phyloP scores from a whole-genome alignment of 129 eudicot genomes.

The Flaveria robusta region DNA sequence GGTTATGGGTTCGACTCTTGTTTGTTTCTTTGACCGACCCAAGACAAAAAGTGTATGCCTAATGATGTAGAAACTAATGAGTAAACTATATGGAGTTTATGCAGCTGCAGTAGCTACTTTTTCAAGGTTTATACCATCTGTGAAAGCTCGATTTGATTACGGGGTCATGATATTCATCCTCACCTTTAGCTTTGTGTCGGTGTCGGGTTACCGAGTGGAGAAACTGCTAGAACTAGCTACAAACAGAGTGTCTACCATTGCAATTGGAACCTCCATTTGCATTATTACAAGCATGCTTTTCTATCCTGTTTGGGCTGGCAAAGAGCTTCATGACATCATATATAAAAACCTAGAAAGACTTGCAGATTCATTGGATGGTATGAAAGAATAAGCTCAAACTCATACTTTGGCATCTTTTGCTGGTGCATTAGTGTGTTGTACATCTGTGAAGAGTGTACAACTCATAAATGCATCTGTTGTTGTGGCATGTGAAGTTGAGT shows the following conservation, averaged over 20 bases:
- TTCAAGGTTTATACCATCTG: slow-evolving; percentile 72
- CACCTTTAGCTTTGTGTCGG: slow-evolving; percentile 75
- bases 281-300: slow-evolving; percentile 59
- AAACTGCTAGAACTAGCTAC: slow-evolving; percentile 69
- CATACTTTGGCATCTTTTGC: neutral
- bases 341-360: slow-evolving; percentile 65
- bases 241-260: slow-evolving; percentile 64
- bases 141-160: slow-evolving; percentile 80
- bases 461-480: neutral
- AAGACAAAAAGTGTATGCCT: neutral
- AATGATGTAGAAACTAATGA: slow-evolving; percentile 32
- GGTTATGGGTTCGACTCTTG: neutral
- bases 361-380: slow-evolving; percentile 78
- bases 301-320: slow-evolving; percentile 94
- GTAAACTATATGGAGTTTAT: slow-evolving; percentile 16
- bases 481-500: slow-evolving; percentile 1
- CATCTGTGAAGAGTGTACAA: neutral
- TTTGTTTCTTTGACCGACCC: neutral
- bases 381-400: neutral
- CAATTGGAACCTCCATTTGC: slow-evolving; percentile 72
- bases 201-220: slow-evolving; percentile 90
- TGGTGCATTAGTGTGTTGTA: neutral
- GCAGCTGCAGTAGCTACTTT: slow-evolving; percentile 85
- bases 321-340: slow-evolving; percentile 68
- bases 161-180: slow-evolving; percentile 89